Evolutionary conservation across 495 filamentous ascomycete genomes (phyloP), one percentile per base, ranked within the genome.

Genomic region (Pyronema domesticum): DNA sequence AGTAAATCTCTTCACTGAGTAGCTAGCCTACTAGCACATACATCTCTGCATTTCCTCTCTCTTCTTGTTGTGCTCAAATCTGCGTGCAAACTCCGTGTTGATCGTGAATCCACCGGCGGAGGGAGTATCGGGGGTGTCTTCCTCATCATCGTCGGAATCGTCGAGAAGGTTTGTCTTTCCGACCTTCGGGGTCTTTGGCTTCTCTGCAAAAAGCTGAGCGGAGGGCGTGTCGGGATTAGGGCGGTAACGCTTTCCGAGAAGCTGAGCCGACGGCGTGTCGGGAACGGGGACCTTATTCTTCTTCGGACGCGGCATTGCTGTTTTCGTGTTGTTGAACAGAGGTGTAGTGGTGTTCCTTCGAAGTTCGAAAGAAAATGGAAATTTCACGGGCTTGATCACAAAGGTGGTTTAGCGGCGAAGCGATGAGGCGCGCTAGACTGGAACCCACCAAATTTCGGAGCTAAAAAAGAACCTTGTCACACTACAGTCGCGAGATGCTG

Each of bases 11-110:
- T 60, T 54, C 9, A 23, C 13, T 48, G 11, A 4, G 45, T 48
- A 46, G 46, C 37, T 23, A 33, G 30, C 37, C 11, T 47, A 30
- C 9, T 14, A 18, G 14, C 15, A 74, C 80, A 71, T 70, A 89
- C 88, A 68, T 64, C 80, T 75, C n/a, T 83, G 78, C 52, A 82
- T 72, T 65, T 98, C 91, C 68, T 91, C 87, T 30, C 91, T 78
- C 71, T 89, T 91, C 72, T 95, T 94, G 71, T 98, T 98, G 66
- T 95, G 74, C 67, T 96, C 89, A 61, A 95, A 96, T 37, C 86
- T 73, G 59, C 78, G 77, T 53, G 91, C 91, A 66, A 82, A 98
- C 51, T 89, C 85, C 62, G 84, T 74, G 68, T 98, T 98, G 71
- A 98, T 80, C 62, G 83, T 88, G 68, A 95, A 77, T 30, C 64